Conservation (phyloP, 768 basidiomycete species). For the Agaricus sinodeliciosus region DNA sequence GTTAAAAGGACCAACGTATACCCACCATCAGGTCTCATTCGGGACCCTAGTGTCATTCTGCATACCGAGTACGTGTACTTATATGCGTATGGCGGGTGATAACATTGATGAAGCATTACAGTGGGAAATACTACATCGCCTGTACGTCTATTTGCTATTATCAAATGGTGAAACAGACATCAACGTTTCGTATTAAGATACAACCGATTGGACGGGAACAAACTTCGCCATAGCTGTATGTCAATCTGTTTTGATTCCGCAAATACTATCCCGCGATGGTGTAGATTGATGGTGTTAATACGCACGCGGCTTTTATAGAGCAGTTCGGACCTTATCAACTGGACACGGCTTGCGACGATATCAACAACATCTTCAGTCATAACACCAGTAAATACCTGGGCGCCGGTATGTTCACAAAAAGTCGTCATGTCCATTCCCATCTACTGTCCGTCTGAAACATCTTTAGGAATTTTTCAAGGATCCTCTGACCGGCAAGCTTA, state of each 20-base stretch:
- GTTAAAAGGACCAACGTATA: conserved; percentile 27
- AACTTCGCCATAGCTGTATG: conserved; percentile 30
- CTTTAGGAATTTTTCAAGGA: conserved; percentile 30
- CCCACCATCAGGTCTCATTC: conserved; percentile 26
- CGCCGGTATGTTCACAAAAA: conserved; percentile 18
- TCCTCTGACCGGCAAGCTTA: conserved; percentile 24
- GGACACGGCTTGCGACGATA: conserved; percentile 23
- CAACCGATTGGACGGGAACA: conserved; percentile 27
- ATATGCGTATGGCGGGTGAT: background rate
- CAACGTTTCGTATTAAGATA: conserved; percentile 17
- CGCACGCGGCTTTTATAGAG: conserved; percentile 14
- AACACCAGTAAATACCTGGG: conserved; percentile 27
- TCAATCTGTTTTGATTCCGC: too few species aligned
- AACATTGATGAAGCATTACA: conserved; percentile 3
- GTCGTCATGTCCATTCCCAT: background rate
- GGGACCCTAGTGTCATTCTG: conserved; percentile 28
- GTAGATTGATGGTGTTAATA: background rate
- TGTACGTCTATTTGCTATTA: conserved; percentile 15
- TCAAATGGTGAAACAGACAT: background rate
- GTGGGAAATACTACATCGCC: conserved; percentile 28
- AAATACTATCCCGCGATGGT: background rate
- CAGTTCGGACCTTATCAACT: conserved; percentile 23
- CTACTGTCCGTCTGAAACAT: background rate
- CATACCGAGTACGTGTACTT: conserved; percentile 24
- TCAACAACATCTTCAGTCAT: conserved; percentile 22